Conservation (phyloP, 2,329 filamentous ascomycete genomes). For the Magnaporthales sp. region DNA sequence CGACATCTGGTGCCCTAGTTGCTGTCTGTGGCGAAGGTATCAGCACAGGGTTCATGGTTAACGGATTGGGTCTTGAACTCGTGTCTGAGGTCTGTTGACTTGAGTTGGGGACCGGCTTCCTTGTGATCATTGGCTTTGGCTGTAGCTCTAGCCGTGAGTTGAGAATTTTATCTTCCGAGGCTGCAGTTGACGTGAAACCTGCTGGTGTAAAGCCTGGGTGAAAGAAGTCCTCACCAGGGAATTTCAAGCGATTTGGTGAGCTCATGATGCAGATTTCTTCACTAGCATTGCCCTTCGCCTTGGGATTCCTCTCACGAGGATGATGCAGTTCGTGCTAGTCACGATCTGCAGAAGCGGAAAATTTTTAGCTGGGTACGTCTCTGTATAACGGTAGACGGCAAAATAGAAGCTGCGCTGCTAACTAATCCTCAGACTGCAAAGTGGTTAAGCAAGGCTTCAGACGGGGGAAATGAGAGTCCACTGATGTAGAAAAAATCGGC, state of each 20-base stretch:
- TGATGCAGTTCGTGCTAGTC: not conserved
- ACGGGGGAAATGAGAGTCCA: not conserved
- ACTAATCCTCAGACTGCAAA: not conserved
- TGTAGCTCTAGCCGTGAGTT: not conserved
- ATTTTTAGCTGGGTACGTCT: not conserved
- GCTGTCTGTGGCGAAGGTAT: not conserved
- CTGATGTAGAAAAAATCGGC: not conserved
- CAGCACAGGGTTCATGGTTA: not conserved
- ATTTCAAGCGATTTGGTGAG: not conserved
- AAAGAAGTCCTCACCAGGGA: conserved; percentile 7
- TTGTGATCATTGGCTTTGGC: not conserved
- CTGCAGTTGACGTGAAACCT: not conserved
- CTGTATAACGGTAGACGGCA: not conserved
- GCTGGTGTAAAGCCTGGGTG: conserved; percentile 7
- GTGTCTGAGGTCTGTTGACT: not conserved
- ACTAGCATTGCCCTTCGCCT: not conserved
- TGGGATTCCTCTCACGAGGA: not conserved
- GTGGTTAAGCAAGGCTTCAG: not conserved
- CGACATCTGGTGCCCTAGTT: not conserved
- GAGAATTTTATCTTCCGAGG: not conserved
- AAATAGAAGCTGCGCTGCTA: not conserved
- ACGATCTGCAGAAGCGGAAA: not conserved
- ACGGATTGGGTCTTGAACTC: not conserved
- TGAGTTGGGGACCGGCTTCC: not conserved
- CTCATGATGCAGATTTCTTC: not conserved